These are phyloP conservation scores for Candida fluviatilis DNA, from an alignment of 805 yeast genomes.

Conservation along the genomic window DNA sequence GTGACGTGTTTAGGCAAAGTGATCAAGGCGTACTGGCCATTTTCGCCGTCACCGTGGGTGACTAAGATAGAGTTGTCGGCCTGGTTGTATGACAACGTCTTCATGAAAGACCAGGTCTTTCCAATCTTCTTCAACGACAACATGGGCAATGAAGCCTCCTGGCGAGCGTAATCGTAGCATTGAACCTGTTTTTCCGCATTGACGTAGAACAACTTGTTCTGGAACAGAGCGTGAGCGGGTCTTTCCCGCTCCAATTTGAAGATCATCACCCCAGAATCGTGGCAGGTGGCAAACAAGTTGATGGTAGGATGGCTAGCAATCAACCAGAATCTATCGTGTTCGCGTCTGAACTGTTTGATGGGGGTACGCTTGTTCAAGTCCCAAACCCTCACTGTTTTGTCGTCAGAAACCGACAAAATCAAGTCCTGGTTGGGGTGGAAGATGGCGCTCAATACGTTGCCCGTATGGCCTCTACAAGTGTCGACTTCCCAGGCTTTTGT, in stretches of 20 bases:
- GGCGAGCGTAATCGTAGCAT: constrained; percentile 62
- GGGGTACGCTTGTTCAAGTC: constrained; percentile 91
- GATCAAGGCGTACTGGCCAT: constrained; percentile 67
- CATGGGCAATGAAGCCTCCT: constrained; percentile 69
- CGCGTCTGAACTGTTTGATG: constrained; percentile 90
- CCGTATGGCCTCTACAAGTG: constrained; percentile 96
- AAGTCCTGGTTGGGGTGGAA: constrained; percentile 94
- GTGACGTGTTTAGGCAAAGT: constrained; percentile 80
- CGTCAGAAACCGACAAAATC: constrained; percentile 91
- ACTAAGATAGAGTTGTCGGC: constrained; percentile 84
- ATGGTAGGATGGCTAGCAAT: constrained; percentile 84
- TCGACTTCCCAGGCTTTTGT: constrained; percentile 99
- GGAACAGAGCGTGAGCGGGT: constrained; percentile 77
- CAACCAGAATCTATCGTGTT: constrained; percentile 92
- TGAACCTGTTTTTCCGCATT: constrained; percentile 86
- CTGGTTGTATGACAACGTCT: constrained; percentile 85
- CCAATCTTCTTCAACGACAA: constrained; percentile 82
- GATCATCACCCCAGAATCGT: constrained; percentile 96
- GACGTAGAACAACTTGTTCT: constrained; percentile 70
- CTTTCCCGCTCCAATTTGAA: constrained; percentile 97
- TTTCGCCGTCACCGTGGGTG: constrained; percentile 69
- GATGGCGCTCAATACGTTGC: constrained; percentile 80
- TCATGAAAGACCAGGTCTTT: constrained; percentile 78
- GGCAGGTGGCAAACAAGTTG: constrained; percentile 93
- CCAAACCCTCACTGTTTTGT: constrained; percentile 95